Evolutionary conservation across 495 filamentous ascomycete genomes (phyloP).

Genomic region (Aspergillus wentii): DNA sequence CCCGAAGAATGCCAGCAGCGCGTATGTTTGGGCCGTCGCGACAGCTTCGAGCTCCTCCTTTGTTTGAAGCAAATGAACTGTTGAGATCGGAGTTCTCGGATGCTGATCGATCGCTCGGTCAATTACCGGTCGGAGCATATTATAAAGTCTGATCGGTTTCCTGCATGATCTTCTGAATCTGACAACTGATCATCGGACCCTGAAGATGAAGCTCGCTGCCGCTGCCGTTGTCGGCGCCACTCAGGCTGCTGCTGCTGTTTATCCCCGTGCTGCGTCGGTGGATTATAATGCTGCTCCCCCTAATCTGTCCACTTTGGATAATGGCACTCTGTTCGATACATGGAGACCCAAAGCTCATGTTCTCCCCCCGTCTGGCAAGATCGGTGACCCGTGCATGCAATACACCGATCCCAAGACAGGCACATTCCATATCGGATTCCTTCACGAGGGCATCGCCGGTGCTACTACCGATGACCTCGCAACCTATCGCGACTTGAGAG

Average conservation of each 20-base stretch:
- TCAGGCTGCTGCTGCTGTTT: conserved; percentile 4
- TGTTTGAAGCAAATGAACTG: too few species aligned
- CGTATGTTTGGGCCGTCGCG: too few species aligned
- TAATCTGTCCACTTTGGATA: conserved; percentile 13
- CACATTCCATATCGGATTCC: conserved; percentile 17
- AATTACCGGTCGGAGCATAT: too few species aligned
- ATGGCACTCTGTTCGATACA: conserved; percentile 12
- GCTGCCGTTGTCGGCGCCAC: conserved; percentile 1
- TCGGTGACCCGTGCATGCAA: conserved; percentile 17
- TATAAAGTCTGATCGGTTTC: too few species aligned
- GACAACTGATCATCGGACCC: too few species aligned
- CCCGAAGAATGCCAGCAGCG: too few species aligned
- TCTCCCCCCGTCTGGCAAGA: conserved; percentile 12
- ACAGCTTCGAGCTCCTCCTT: too few species aligned
- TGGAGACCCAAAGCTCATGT: conserved; percentile 17
- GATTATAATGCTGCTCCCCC: conserved; percentile 14
- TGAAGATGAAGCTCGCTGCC: conserved; percentile 5
- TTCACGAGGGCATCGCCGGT: conserved; percentile 13
- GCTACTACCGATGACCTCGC: conserved; percentile 13
- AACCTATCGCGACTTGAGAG: conserved; percentile 11
- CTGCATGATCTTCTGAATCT: too few species aligned
- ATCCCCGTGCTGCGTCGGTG: conserved; percentile 2
- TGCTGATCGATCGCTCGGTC: too few species aligned
- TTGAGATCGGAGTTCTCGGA: too few species aligned
- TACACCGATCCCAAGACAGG: conserved; percentile 18